Percentiles rank a stretch among this genome's conserved stretches.
These are phyloP conservation scores for Backusella circina DNA, from an alignment of 192 early-diverging fungal species.

Conservation along the genomic window DNA sequence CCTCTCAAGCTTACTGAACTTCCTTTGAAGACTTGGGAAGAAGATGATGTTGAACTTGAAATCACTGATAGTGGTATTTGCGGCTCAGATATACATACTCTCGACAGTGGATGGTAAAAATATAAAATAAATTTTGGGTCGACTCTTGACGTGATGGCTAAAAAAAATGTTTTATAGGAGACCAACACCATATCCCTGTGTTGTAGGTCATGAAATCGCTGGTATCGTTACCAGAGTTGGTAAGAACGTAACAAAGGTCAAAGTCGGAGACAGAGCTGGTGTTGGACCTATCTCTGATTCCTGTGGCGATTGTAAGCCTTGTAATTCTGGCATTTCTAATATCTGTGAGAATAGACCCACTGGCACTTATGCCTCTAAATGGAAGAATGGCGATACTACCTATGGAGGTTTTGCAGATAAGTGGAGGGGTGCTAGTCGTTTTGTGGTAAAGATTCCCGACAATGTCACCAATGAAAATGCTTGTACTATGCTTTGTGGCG, in stretches of 20 bases:
- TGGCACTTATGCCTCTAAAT: conserved; percentile 11
- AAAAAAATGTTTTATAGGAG: too few species aligned
- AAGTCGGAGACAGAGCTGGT: conserved; percentile 64
- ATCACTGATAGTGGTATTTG: conserved; percentile 71
- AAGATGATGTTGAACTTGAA: conserved; percentile 45
- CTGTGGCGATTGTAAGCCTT: background rate
- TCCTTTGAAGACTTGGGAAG: conserved; percentile 3
- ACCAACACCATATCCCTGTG: background rate
- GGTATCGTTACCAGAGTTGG: conserved; percentile 40
- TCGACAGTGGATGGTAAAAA: conserved; percentile 13
- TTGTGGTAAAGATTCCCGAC: conserved; percentile 56
- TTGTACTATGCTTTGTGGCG: conserved; percentile 74
- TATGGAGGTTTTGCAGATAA: conserved; percentile 37
- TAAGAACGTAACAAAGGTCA: conserved; percentile 24
- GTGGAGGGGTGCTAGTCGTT: conserved; percentile 44
- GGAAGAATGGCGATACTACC: conserved; percentile 19
- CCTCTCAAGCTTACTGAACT: background rate
- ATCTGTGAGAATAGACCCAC: background rate
- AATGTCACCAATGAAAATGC: conserved; percentile 46
- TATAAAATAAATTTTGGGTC: background rate
- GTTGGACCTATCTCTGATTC: background rate
- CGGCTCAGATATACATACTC: conserved; percentile 70
- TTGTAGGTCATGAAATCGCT: conserved; percentile 52
- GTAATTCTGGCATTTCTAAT: background rate
- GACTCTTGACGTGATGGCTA: too few species aligned